These are phyloP conservation scores for Yarrowia deformans DNA, from an alignment of 805 yeast genomes.

Conservation along the genomic window DNA sequence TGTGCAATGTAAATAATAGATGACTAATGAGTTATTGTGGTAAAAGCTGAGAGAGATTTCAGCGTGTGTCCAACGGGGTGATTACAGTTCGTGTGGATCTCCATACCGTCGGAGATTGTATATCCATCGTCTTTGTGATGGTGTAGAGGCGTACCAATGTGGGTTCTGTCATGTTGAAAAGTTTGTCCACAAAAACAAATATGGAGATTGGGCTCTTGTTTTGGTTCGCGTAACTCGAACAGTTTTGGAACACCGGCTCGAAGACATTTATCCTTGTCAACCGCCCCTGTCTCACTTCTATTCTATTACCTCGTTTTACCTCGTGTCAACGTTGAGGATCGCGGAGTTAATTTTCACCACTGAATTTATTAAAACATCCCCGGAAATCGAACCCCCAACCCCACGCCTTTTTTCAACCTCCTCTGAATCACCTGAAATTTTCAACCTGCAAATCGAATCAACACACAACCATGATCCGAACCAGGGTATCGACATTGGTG, in stretches of 20 bases:
- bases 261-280: not conserved
- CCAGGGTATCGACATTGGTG: slow-evolving; percentile 26
- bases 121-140: not conserved
- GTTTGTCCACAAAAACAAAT: too few relatives aligned
- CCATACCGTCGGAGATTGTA: not conserved
- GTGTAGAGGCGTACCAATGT: too few relatives aligned
- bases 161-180: too few relatives aligned
- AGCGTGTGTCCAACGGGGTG: not conserved
- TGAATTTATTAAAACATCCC: not conserved
- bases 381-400: slow-evolving; percentile 6
- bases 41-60: not conserved
- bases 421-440: slow-evolving; percentile 9
- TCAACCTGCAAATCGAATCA: slow-evolving; percentile 8
- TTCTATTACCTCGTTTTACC: slow-evolving; percentile 17
- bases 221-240: too few relatives aligned
- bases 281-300: slow-evolving; percentile 4
- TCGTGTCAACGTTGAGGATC: not conserved
- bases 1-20: slow-evolving; percentile 38
- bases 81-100: not conserved
- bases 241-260: not conserved
- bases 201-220: too few relatives aligned
- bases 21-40: slow-evolving; percentile 25
- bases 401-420: not conserved
- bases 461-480: slow-evolving; percentile 29
- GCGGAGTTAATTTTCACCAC: not conserved